Evolutionary conservation across 176 grass and related monocot genomes (phyloP).

Genomic region (Eragrostis curvula): DNA sequence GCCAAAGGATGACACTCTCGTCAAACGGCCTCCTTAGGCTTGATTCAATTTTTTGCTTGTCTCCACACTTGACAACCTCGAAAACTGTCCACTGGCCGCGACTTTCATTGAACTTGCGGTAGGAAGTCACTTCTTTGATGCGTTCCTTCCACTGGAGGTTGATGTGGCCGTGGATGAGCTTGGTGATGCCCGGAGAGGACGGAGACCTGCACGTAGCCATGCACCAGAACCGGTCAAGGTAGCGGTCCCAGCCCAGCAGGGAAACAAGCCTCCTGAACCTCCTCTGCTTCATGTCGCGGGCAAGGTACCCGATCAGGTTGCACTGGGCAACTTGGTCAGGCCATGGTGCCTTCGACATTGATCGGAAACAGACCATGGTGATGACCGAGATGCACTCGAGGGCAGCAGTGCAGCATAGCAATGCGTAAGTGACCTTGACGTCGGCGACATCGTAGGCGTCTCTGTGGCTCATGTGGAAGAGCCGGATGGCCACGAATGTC

Average conservation of each 20-base stretch:
- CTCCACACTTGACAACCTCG: not conserved
- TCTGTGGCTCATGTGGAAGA: not conserved
- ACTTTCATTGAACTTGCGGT: slow-evolving; percentile 13
- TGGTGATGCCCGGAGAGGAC: not conserved
- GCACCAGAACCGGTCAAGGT: not conserved
- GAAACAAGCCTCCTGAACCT: accelerated
- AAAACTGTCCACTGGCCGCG: not conserved
- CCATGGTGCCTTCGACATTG: not conserved
- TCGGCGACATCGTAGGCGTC: not conserved
- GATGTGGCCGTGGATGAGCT: not conserved
- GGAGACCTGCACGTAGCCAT: not conserved
- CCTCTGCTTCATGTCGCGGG: not conserved
- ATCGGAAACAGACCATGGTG: too few relatives aligned
- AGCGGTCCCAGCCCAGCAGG: not conserved
- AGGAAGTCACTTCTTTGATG: not conserved
- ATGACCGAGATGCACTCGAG: not conserved
- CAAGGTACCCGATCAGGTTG: not conserved
- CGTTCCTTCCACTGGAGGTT: not conserved
- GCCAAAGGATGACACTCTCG: slow-evolving; percentile 22
- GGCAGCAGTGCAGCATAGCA: not conserved
- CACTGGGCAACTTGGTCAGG: not conserved
- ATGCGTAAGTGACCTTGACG: slow-evolving; percentile 13
- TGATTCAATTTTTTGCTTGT: accelerated
- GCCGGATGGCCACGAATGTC: not conserved
- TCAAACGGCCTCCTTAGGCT: not conserved